phyloP scores from a whole-genome alignment of 2,329 filamentous ascomycete genomes.

The Beauveria bassiana region DNA sequence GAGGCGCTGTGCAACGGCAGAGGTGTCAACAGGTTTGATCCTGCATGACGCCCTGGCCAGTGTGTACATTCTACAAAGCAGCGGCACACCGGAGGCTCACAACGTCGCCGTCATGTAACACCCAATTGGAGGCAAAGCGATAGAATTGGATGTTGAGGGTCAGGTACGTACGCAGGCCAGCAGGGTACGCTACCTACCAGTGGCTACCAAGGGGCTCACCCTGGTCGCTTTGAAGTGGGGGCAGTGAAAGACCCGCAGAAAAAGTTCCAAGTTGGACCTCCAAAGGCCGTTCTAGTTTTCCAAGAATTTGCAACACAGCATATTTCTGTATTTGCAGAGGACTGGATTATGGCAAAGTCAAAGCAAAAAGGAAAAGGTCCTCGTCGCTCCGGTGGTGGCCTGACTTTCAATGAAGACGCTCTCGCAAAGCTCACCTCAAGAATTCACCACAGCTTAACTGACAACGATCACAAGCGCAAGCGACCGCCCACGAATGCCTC shows the following conservation, averaged over 20 bases:
- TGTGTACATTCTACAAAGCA: not conserved
- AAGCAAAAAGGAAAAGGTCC: conserved; percentile 30
- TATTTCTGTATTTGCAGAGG: not conserved
- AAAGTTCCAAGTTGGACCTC: conserved; percentile 12
- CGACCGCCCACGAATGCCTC: conserved; percentile 29
- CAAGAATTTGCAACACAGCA: conserved; percentile 1
- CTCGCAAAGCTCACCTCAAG: conserved; percentile 47
- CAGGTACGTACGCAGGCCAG: not conserved
- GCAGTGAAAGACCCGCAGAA: conserved; percentile 5
- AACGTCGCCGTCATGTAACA: not conserved
- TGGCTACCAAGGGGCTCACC: not conserved
- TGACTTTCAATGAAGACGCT: conserved; percentile 40
- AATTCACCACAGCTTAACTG: conserved; percentile 45
- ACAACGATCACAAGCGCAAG: conserved; percentile 37
- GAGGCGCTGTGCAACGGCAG: not conserved
- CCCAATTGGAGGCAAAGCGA: not conserved
- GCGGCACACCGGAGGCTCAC: not conserved
- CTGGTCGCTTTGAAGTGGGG: not conserved
- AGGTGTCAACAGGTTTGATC: not conserved
- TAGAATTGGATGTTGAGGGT: not conserved
- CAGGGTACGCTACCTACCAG: too few relatives aligned
- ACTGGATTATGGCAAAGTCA: conserved; percentile 21
- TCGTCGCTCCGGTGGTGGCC: conserved; percentile 14
- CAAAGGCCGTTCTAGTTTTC: conserved; percentile 3
- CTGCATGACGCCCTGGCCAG: conserved; percentile 3